These are phyloP conservation scores for Suhomyces tanzawaensis DNA, from an alignment of 805 yeast genomes.

Conservation along the genomic window DNA sequence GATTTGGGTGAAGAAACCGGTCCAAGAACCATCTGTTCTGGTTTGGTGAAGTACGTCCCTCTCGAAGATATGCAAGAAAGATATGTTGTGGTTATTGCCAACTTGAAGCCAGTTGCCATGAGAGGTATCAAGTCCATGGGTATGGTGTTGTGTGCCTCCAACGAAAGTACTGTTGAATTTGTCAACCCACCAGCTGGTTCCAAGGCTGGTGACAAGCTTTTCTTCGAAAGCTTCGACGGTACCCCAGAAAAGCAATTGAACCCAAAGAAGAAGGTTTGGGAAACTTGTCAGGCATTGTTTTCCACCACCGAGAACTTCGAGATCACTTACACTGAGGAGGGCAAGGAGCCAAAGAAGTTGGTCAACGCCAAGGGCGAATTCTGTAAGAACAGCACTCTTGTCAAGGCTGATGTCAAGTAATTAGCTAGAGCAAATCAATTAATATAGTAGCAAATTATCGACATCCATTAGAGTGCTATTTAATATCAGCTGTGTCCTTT, in stretches of 20 bases:
- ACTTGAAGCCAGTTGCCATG: constrained; percentile 97
- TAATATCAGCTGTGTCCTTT: no score
- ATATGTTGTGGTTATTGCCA: constrained; percentile 86
- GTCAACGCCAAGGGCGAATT: constrained; percentile 77
- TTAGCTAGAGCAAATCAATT: background rate
- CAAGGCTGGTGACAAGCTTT: constrained; percentile 93
- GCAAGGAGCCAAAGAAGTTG: constrained; percentile 68
- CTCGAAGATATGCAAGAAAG: constrained; percentile 96
- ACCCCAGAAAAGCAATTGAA: constrained; percentile 88
- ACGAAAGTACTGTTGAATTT: constrained; percentile 74
- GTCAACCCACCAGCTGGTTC: constrained; percentile 93
- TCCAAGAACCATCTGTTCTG: constrained; percentile 98
- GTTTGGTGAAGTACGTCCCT: constrained; percentile 84
- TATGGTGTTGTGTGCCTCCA: constrained; percentile 95
- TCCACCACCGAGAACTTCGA: constrained; percentile 73
- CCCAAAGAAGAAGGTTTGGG: constrained; percentile 99
- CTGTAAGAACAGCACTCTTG: constrained; percentile 71
- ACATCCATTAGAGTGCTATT: background rate
- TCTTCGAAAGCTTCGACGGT: constrained; percentile 88
- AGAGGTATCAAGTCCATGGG: constrained; percentile 94
- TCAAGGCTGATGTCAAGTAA: constrained; percentile 76
- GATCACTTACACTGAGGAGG: constrained; percentile 79
- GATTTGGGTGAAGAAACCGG: constrained; percentile 95
- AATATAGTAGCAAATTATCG: background rate
- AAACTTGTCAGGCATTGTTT: constrained; percentile 88